These are phyloP conservation scores for Thalassiosira exigua DNA, from an alignment of 352 stramenopile genomes.

Conservation along the genomic window DNA sequence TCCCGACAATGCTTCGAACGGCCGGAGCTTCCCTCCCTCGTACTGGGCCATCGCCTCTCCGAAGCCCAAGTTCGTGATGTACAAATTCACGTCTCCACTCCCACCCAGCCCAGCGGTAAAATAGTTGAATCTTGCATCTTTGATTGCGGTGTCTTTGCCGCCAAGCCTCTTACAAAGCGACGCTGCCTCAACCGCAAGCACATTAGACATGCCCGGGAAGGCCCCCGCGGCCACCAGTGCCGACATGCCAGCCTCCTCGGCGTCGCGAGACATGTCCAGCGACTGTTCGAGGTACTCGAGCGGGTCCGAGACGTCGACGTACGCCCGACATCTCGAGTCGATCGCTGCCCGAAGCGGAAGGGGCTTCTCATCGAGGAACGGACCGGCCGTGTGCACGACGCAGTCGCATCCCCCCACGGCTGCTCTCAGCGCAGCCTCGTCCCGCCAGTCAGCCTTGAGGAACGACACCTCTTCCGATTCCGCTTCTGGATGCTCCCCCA, in stretches of 20 bases:
- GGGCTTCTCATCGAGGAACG: slow-evolving; percentile 51
- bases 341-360: slow-evolving; percentile 50
- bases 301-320: slow-evolving; percentile 75
- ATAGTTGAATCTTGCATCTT: slow-evolving; percentile 74
- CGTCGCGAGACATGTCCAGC: slow-evolving; percentile 26
- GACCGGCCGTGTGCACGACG: slow-evolving; percentile 72
- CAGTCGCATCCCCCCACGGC: slow-evolving; percentile 31
- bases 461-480: not conserved
- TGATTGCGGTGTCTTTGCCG: slow-evolving; percentile 9
- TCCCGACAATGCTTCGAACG: slow-evolving; percentile 56
- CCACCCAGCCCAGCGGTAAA: slow-evolving; percentile 76
- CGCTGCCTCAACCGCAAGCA: slow-evolving; percentile 68
- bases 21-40: slow-evolving; percentile 47
- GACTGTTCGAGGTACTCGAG: slow-evolving; percentile 60
- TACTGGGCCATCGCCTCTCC: slow-evolving; percentile 67
- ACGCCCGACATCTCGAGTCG: slow-evolving; percentile 38
- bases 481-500: not conserved
- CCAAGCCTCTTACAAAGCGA: too few relatives aligned
- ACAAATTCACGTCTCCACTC: slow-evolving; percentile 69
- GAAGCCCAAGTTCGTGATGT: slow-evolving; percentile 80
- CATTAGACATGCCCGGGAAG: slow-evolving; percentile 77
- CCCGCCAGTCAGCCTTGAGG: slow-evolving; percentile 39
- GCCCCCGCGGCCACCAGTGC: slow-evolving; percentile 63
- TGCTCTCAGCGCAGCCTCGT: slow-evolving; percentile 2
- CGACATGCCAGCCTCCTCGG: slow-evolving; percentile 28